phyloP scores from a whole-genome alignment of 176 grass and related monocot species.

The Stipa capillata region DNA sequence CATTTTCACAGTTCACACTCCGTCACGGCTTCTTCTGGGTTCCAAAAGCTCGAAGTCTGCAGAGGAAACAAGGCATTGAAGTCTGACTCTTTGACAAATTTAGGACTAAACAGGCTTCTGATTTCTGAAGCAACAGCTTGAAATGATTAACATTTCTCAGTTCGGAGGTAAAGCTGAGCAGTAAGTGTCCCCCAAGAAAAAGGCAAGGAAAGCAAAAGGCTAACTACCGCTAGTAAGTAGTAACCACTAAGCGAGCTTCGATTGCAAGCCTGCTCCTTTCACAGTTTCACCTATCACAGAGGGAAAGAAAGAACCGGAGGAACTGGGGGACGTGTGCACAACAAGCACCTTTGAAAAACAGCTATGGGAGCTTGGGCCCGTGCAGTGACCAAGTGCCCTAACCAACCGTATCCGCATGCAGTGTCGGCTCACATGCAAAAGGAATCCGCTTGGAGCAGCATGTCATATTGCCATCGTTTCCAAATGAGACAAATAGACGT shows the following conservation, averaged over 20 bases:
- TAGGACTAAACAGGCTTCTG: not conserved
- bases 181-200: not conserved
- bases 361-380: not conserved
- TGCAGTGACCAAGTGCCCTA: not conserved
- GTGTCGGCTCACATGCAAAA: constrained; percentile 23
- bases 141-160: no score
- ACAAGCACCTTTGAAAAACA: not conserved
- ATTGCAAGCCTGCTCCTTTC: not conserved
- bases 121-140: no score
- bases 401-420: no score
- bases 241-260: no score
- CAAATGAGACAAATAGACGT: constrained; percentile 29
- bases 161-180: no score
- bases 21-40: no score
- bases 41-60: not conserved
- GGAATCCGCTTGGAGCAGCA: not conserved
- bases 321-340: not conserved
- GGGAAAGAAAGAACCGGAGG: not conserved
- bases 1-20: no score
- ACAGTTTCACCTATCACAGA: not conserved
- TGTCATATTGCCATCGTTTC: no score
- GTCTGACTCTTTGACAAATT: not conserved
- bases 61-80: not conserved
- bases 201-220: no score
- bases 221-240: no score